Base-by-base conservation (phyloP, 73 alveolate species). In the Symbiodinium natans region DNA sequence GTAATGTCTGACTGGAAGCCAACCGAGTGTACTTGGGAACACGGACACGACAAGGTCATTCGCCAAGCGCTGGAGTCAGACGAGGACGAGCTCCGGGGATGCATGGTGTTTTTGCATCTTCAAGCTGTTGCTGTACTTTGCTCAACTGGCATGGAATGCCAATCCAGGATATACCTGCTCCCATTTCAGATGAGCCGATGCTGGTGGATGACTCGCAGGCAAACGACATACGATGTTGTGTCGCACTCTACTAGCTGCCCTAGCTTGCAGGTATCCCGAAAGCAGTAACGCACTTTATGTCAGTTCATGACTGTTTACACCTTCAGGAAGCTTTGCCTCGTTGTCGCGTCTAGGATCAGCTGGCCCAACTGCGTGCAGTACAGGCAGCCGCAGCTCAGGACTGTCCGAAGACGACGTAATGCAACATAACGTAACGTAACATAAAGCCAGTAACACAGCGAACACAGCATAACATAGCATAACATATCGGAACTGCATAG, bases 331-430 rank as follows among this genome's bases (percentile, higher is more conserved):
- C 77, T 63, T 34, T 21, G 77, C 7, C 36, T 63, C 31, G 23
- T 52, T n/a, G 80, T 31, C 19, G 36, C 11, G 31, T 63, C 80
- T 36, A 63, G 80, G 80, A 63, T 33, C 84, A 74, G 84, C 40
- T 74, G 9, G 41, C 84, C 27, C 43, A n/a, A 33, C 84, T 74
- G 29, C 84, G 42, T 29, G 41, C 42, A 10, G 41, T 74, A 43
- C 84, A 74, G 84, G 84, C 19, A 23, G 84, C 84, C 29, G 84
- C 84, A 33, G 84, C 84, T 15, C 84, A 74, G 84, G 84, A n/a
- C 25, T 29, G 42, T 8, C 23, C 31, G 5, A 29, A 17, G 43
- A 48, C 17, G 63, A 17, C 23, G 23, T 48, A 48, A 17, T 48
- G 63, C 8, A n/a, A n/a, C n/a, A n/a, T n/a, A n/a, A n/a, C n/a